A percentile compares a stretch with the other conserved stretches of the same genome.
These are phyloP conservation scores for Penicillium sp. DNA, from an alignment of 2,329 filamentous ascomycete species.

Conservation along the genomic window DNA sequence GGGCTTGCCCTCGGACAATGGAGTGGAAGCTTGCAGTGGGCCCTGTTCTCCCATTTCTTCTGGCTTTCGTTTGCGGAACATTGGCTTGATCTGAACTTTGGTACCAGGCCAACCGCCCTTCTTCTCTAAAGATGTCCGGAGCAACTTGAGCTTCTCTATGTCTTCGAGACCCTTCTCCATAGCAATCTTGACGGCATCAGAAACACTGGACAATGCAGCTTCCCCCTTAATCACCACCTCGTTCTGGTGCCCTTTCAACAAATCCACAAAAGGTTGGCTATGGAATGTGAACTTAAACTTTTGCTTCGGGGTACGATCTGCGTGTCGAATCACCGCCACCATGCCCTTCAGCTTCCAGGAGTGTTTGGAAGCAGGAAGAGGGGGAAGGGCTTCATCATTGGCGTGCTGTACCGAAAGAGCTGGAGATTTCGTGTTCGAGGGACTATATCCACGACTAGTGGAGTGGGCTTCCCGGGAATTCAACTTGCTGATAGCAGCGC, in stretches of 20 bases:
- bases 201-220: constrained; percentile 81
- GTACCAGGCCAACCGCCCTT: constrained; percentile 94
- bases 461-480: constrained; percentile 22
- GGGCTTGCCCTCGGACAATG: constrained; percentile 7
- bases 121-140: constrained; percentile 84
- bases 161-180: constrained; percentile 80
- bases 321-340: constrained; percentile 92
- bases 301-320: constrained; percentile 95
- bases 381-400: constrained; percentile 37
- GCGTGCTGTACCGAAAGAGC: constrained; percentile 22
- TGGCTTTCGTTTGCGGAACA: constrained; percentile 87
- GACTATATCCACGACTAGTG: constrained; percentile 19
- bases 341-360: constrained; percentile 98
- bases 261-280: constrained; percentile 89
- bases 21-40: constrained; percentile 14
- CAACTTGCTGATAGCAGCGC: constrained; percentile 12
- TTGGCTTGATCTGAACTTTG: constrained; percentile 98
- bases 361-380: constrained; percentile 73
- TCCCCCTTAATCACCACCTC: constrained; percentile 93
- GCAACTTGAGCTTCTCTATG: constrained; percentile 73
- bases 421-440: constrained; percentile 26
- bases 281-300: constrained; percentile 99
- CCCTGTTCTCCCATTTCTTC: constrained; percentile 49
- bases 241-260: constrained; percentile 92
- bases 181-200: constrained; percentile 80